These are phyloP conservation scores for Luzula sylvatica DNA, from an alignment of 176 grass and related monocot genomes.

Conservation along the genomic window DNA sequence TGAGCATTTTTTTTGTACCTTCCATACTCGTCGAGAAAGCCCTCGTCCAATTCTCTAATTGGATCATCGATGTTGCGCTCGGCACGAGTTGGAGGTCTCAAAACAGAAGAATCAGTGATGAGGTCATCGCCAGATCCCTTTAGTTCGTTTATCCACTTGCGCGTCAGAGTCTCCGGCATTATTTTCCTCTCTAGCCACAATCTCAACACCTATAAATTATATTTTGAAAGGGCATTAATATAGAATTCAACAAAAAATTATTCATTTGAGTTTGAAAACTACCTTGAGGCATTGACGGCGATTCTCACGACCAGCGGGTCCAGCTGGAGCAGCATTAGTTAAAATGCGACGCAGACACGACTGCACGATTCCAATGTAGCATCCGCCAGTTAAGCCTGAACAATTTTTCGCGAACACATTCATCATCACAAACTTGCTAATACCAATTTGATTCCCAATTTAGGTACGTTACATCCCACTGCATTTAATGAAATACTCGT, in stretches of 20 bases:
- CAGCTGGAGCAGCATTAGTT: conserved; percentile 77
- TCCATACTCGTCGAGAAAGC: conserved; percentile 97
- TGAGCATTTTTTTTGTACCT: conserved; percentile 45
- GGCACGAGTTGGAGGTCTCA: conserved; percentile 57
- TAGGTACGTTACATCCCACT: conserved; percentile 17
- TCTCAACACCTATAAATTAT: conserved; percentile 72
- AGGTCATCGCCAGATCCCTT: conserved; percentile 60
- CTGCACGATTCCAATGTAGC: conserved; percentile 74
- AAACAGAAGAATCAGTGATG: conserved; percentile 28
- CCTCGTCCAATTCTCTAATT: conserved; percentile 88
- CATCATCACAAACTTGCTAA: conserved; percentile 24
- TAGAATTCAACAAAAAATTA: not conserved
- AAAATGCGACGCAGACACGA: conserved; percentile 76
- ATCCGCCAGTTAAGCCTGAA: conserved; percentile 63
- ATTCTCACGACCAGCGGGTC: conserved; percentile 81
- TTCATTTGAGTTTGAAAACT: no score
- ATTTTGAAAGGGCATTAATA: no score
- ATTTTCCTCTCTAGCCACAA: conserved; percentile 98
- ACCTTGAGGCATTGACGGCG: conserved; percentile 95
- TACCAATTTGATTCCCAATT: conserved; percentile 22
- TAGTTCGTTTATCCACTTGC: conserved; percentile 63
- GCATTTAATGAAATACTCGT: conserved; percentile 25
- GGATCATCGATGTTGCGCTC: conserved; percentile 96
- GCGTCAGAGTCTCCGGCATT: conserved; percentile 69
- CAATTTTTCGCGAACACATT: conserved; percentile 29